Conservation (phyloP, 371 early-diverging fungal genomes). For the Encephalitozoon cuniculi region DNA sequence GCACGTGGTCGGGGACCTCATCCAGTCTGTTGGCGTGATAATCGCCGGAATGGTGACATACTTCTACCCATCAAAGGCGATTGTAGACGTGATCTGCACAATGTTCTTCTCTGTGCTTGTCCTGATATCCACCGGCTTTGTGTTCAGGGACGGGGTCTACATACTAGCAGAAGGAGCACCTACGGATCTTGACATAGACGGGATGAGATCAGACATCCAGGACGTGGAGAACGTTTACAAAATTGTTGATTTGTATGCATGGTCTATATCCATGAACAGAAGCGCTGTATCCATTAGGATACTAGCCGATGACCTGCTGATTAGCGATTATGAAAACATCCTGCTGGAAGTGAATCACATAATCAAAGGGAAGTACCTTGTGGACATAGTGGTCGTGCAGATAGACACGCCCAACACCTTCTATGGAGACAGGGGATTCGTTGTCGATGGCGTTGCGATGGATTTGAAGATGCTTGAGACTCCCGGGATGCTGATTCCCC, state of each 20-base stretch:
- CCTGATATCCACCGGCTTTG: slow-evolving; percentile 66
- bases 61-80: slow-evolving; percentile 64
- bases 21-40: slow-evolving; percentile 78
- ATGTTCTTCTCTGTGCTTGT: slow-evolving; percentile 71
- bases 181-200: slow-evolving; percentile 15
- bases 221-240: slow-evolving; percentile 25
- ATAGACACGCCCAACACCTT: slow-evolving; percentile 46
- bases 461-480: neutral
- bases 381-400: slow-evolving; percentile 41
- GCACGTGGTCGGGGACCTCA: slow-evolving; percentile 74
- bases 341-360: slow-evolving; percentile 17
- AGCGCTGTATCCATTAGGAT: slow-evolving; percentile 28
- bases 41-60: slow-evolving; percentile 70
- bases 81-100: slow-evolving; percentile 75
- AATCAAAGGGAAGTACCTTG: slow-evolving; percentile 21
- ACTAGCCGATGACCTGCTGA: slow-evolving; percentile 33
- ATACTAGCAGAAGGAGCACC: slow-evolving; percentile 68
- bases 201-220: slow-evolving; percentile 22
- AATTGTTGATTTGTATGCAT: slow-evolving; percentile 41
- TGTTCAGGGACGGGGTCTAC: slow-evolving; percentile 68
- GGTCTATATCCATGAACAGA: slow-evolving; percentile 45
- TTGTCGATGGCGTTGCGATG: slow-evolving; percentile 15
- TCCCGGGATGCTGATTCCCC: neutral
- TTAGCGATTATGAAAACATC: slow-evolving; percentile 48
- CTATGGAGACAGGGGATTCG: slow-evolving; percentile 1